Conservation (phyloP, 768 basidiomycete species). For the Phylloporus sp. region DNA sequence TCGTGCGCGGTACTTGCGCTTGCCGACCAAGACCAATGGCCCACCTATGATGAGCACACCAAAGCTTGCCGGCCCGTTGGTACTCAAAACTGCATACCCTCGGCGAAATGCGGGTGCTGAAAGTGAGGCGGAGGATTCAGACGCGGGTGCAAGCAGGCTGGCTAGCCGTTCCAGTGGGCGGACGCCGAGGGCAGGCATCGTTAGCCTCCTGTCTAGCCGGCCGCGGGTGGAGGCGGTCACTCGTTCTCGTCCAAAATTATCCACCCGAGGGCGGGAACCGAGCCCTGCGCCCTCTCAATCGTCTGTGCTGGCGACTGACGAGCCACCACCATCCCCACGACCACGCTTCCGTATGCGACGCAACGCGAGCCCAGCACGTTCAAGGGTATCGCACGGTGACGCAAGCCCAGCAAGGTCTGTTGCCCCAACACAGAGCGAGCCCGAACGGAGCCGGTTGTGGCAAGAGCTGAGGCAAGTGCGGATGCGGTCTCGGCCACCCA, state of each 20-base stretch:
- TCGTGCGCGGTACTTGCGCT: slow-evolving; percentile 75
- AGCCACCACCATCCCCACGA: slow-evolving; percentile 25
- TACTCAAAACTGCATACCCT: slow-evolving; percentile 25
- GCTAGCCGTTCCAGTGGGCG: slow-evolving; percentile 24
- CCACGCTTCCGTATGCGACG: slow-evolving; percentile 36
- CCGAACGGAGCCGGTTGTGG: slow-evolving; percentile 46
- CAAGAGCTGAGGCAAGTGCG: slow-evolving; percentile 49
- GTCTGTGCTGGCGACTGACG: slow-evolving; percentile 21
- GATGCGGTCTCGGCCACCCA: slow-evolving; percentile 42
- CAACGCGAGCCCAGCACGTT: slow-evolving; percentile 36
- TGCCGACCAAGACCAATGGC: slow-evolving; percentile 54
- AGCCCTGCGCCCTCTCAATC: slow-evolving; percentile 31
- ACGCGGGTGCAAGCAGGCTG: slow-evolving; percentile 24
- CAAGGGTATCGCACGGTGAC: slow-evolving; percentile 27
- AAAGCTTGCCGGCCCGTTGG: slow-evolving; percentile 26
- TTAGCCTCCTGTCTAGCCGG: slow-evolving; percentile 36
- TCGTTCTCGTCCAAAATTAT: slow-evolving; percentile 26
- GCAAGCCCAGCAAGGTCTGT: slow-evolving; percentile 26
- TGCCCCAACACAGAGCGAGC: slow-evolving; percentile 32
- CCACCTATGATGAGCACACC: slow-evolving; percentile 22
- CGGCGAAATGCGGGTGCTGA: slow-evolving; percentile 24
- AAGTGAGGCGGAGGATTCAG: slow-evolving; percentile 31
- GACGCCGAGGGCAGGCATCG: slow-evolving; percentile 31
- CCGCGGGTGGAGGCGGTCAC: slow-evolving; percentile 23
- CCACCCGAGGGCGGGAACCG: slow-evolving; percentile 25